Conservation (phyloP, 2,329 filamentous ascomycete genomes). For the Drechslerella coelobrocha region DNA sequence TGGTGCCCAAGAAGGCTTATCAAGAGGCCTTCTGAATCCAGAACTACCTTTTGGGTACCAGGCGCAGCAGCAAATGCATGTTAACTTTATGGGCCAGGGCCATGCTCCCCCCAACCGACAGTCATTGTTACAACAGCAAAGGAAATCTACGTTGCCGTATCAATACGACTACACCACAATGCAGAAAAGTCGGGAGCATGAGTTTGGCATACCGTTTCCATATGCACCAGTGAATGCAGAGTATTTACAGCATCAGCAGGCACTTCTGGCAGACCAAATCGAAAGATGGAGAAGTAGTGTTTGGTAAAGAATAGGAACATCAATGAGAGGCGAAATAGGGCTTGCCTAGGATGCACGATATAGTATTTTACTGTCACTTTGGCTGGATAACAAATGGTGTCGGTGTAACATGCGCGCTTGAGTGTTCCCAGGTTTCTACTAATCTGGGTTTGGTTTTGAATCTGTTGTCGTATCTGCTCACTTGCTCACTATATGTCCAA, state of each 20-base stretch:
- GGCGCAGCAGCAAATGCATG: constrained; percentile 48
- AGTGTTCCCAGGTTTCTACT: too few relatives aligned
- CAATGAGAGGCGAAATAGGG: too few relatives aligned
- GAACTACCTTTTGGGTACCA: constrained; percentile 47
- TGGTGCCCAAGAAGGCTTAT: constrained; percentile 6
- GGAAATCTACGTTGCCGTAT: constrained; percentile 16
- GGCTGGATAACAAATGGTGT: too few relatives aligned
- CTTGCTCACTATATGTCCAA: too few relatives aligned
- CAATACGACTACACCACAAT: constrained; percentile 21
- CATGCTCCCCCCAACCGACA: constrained; percentile 10
- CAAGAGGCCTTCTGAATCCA: constrained; percentile 27
- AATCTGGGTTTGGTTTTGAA: too few relatives aligned
- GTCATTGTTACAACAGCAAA: constrained; percentile 14
- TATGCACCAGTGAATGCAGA: constrained; percentile 46
- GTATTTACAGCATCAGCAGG: constrained; percentile 47
- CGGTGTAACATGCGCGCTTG: too few relatives aligned
- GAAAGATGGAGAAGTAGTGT: constrained; percentile 48
- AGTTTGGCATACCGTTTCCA: constrained; percentile 46
- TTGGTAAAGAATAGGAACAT: constrained; percentile 16
- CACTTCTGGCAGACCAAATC: constrained; percentile 45
- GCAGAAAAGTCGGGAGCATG: constrained; percentile 29
- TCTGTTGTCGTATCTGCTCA: too few relatives aligned
- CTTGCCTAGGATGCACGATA: too few relatives aligned
- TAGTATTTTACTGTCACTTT: too few relatives aligned
- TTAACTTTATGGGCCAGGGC: constrained; percentile 34